Percentiles rank a stretch among this genome's conserved stretches.
Evolutionary conservation across 345 rosid genomes (phyloP).

Genomic region (Eucalyptus polyanthemos): DNA sequence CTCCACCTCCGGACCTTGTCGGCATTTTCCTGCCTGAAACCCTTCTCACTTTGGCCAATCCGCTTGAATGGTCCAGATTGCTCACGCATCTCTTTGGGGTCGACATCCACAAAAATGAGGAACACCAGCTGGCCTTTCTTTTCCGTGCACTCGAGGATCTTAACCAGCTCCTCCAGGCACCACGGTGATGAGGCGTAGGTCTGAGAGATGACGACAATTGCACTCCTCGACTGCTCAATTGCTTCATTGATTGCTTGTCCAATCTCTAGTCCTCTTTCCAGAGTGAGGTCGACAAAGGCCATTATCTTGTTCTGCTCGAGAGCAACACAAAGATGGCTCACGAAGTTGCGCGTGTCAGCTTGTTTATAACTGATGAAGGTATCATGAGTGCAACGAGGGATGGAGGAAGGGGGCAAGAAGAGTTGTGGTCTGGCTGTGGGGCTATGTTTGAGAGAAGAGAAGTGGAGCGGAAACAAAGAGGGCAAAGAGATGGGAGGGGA

Average conservation of each 20-base stretch:
- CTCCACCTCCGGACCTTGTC: not conserved
- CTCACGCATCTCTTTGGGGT: not conserved
- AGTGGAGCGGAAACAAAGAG: not conserved
- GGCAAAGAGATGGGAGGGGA: not conserved
- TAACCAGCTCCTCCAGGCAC: not conserved
- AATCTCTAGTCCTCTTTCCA: not conserved
- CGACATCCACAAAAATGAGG: not conserved
- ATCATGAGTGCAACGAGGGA: not conserved
- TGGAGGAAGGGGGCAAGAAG: not conserved
- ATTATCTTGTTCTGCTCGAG: not conserved
- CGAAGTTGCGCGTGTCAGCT: not conserved
- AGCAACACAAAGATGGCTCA: not conserved
- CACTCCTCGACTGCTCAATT: not conserved
- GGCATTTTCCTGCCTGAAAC: not conserved
- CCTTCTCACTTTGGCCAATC: not conserved
- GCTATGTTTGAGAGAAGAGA: not conserved
- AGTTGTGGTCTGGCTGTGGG: not conserved
- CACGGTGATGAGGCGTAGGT: not conserved
- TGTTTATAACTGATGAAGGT: not conserved
- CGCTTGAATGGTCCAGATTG: not conserved
- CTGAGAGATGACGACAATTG: not conserved
- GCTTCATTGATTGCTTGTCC: not conserved
- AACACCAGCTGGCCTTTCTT: not conserved
- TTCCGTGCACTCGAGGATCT: not conserved
- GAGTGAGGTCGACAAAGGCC: not conserved